Evolutionary conservation across 169 alveolate genomes (phyloP).

Genomic region (Plasmodium coatneyi): DNA sequence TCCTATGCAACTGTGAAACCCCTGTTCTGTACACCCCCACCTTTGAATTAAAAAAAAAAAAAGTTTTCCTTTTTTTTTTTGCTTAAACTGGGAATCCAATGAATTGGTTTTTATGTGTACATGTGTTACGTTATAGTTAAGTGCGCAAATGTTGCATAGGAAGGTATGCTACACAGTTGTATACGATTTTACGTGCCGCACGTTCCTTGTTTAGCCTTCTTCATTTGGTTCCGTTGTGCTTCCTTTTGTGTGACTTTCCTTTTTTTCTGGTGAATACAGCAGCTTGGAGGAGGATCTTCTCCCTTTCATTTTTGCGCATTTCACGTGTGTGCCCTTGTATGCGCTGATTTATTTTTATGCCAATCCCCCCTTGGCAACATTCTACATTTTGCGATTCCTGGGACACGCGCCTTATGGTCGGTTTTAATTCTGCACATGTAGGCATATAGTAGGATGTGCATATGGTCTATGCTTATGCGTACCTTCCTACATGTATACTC

Average conservation of each 20-base stretch:
- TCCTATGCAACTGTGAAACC: neutral
- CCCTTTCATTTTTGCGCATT: neutral
- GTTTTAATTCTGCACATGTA: neutral
- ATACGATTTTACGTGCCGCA: neutral
- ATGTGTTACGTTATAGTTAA: neutral
- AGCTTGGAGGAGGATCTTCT: neutral
- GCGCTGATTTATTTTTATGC: neutral
- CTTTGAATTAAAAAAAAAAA: neutral
- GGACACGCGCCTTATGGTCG: neutral
- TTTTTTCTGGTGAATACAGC: neutral
- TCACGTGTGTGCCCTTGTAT: neutral
- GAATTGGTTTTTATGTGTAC: neutral
- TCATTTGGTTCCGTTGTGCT: neutral
- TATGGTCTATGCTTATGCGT: conserved; percentile 25
- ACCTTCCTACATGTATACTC: neutral
- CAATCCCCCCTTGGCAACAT: neutral
- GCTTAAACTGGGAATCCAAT: neutral
- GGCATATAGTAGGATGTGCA: neutral
- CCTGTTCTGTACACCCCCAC: neutral
- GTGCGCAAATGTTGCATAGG: neutral
- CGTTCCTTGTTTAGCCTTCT: neutral
- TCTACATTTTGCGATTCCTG: neutral
- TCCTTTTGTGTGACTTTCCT: neutral
- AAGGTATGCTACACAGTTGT: neutral
- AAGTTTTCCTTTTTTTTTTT: neutral